Percentiles rank a stretch among this genome's conserved stretches.
Conservation (phyloP, 177 flowering plant genomes). For the Vitis hybrid region DNA sequence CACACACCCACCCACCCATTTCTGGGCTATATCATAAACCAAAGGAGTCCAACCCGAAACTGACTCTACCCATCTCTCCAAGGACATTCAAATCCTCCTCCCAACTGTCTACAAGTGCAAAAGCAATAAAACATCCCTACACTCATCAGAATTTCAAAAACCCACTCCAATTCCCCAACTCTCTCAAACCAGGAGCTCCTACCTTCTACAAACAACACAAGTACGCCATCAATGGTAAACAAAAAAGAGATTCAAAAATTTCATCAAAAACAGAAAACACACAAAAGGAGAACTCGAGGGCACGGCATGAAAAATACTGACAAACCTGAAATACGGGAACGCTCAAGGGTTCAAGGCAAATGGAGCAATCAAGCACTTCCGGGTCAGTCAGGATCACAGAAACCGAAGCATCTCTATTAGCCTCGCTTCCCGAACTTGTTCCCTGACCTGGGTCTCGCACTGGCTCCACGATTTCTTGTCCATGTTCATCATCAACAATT, state of each 20-base stretch:
- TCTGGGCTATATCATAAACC: too few relatives aligned
- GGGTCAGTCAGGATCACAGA: constrained; percentile 52
- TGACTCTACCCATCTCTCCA: too few relatives aligned
- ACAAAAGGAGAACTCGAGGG: not conserved
- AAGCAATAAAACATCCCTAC: too few relatives aligned
- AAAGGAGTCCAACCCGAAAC: too few relatives aligned
- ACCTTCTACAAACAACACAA: too few relatives aligned
- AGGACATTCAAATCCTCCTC: too few relatives aligned
- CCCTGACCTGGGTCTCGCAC: not conserved
- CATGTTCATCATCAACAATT: not conserved
- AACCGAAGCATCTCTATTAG: constrained; percentile 19
- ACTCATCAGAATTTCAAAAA: too few relatives aligned
- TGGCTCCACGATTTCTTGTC: not conserved
- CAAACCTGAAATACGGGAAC: constrained; percentile 71
- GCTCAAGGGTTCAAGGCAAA: constrained; percentile 58
- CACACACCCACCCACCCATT: too few relatives aligned
- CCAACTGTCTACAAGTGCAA: too few relatives aligned
- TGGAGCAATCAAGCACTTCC: constrained; percentile 70
- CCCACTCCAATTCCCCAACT: too few relatives aligned
- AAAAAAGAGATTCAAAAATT: not conserved
- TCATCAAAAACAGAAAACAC: not conserved
- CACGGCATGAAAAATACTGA: not conserved
- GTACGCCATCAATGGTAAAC: too few relatives aligned
- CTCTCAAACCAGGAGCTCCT: too few relatives aligned
- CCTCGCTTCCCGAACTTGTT: not conserved